Evolutionary conservation across 495 filamentous ascomycete genomes (phyloP).

Genomic region (Neurospora sp.): DNA sequence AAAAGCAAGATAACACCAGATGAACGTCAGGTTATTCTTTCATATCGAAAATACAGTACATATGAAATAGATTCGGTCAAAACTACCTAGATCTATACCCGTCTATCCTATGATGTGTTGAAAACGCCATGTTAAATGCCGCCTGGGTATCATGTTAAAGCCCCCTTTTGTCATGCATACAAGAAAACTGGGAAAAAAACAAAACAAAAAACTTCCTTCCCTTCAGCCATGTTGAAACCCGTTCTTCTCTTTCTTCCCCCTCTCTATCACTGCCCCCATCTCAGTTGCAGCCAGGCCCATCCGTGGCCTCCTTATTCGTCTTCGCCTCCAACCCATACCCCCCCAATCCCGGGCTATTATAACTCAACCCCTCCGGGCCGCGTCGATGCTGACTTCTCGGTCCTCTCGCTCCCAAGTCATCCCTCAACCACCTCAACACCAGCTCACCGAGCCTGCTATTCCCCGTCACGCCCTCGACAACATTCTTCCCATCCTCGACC

Average conservation of each 20-base stretch:
- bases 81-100: not conserved
- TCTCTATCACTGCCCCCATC: not conserved
- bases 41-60: not conserved
- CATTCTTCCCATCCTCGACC: slow-evolving; percentile 23
- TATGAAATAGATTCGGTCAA: not conserved
- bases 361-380: slow-evolving; percentile 59
- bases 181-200: not conserved
- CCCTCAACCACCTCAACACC: slow-evolving; percentile 77
- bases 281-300: not conserved
- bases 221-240: not conserved
- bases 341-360: slow-evolving; percentile 58
- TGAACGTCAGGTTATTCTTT: not conserved
- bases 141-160: slow-evolving; percentile 20
- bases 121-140: slow-evolving; percentile 19
- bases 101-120: not conserved
- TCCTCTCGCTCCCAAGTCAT: slow-evolving; percentile 72
- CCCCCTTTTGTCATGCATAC: not conserved
- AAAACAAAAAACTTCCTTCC: not conserved
- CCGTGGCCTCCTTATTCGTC: slow-evolving; percentile 5
- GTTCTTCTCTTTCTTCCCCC: not conserved
- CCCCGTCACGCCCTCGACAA: slow-evolving; percentile 41
- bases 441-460: slow-evolving; percentile 74
- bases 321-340: slow-evolving; percentile 73
- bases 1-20: not conserved
- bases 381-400: slow-evolving; percentile 51